Percentiles rank a stretch among this genome's conserved stretches.
phyloP scores from a whole-genome alignment of 768 basidiomycete species.

The Omphalotus guepiniiformis region DNA sequence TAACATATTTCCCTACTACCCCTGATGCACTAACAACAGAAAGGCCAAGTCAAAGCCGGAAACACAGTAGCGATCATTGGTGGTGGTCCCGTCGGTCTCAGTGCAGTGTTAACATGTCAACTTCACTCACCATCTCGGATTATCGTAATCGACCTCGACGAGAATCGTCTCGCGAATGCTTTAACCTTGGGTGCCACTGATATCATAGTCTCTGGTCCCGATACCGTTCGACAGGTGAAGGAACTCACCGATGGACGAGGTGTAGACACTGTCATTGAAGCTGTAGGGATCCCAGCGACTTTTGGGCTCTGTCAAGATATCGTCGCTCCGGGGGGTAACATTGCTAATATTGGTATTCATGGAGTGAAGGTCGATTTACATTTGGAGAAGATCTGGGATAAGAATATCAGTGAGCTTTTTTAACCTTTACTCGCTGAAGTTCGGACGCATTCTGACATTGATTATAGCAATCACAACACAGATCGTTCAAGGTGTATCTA shows the following conservation, averaged over 20 bases:
- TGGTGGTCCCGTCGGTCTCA: constrained; percentile 17
- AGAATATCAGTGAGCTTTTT: constrained; percentile 15
- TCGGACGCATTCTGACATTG: not conserved
- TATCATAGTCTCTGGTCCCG: constrained; percentile 12
- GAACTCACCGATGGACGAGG: constrained; percentile 18
- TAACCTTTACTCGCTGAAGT: not conserved
- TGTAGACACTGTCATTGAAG: constrained; percentile 20
- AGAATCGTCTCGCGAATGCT: constrained; percentile 14
- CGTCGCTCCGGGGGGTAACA: constrained; percentile 18
- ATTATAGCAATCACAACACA: constrained; percentile 17
- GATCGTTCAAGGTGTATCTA: constrained; percentile 15
- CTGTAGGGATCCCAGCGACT: constrained; percentile 18
- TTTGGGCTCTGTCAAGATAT: constrained; percentile 19
- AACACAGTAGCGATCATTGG: too few relatives aligned
- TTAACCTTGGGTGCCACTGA: constrained; percentile 17
- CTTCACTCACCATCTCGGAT: constrained; percentile 17
- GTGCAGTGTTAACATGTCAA: constrained; percentile 14
- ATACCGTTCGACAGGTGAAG: constrained; percentile 14
- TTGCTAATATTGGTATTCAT: constrained; percentile 20
- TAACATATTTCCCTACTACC: not conserved
- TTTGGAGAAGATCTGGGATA: constrained; percentile 20
- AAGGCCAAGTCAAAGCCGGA: too few relatives aligned
- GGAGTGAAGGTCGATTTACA: constrained; percentile 16
- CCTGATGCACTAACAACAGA: too few relatives aligned
- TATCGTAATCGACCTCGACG: constrained; percentile 17